Conservation (phyloP, 83 land plant species). For the Diphasiastrum complanatum region DNA sequence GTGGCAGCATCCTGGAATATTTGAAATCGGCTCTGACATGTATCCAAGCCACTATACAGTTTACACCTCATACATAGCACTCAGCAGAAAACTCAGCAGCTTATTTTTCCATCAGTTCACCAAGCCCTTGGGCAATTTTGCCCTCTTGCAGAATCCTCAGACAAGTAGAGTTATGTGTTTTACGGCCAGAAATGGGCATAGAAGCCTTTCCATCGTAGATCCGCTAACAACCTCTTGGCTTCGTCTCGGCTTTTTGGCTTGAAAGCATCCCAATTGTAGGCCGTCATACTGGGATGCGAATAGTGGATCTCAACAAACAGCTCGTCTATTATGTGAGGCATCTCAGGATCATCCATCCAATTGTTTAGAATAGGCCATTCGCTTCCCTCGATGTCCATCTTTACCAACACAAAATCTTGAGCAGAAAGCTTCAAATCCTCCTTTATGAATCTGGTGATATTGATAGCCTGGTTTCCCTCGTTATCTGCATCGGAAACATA, state of each 20-base stretch:
- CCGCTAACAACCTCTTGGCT: conserved; percentile 18
- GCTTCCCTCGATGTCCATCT: conserved; percentile 38
- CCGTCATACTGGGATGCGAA: conserved; percentile 18
- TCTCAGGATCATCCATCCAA: conserved; percentile 23
- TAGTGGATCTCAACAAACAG: conserved; percentile 36
- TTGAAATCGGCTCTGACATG: too few species aligned
- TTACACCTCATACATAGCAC: too few species aligned
- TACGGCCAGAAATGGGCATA: conserved; percentile 34
- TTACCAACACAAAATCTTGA: conserved; percentile 27
- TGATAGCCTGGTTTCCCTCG: neutral
- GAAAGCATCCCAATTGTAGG: conserved; percentile 3
- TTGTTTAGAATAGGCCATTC: conserved; percentile 31
- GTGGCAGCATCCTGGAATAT: too few species aligned
- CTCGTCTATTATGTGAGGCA: conserved; percentile 31
- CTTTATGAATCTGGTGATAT: conserved; percentile 31
- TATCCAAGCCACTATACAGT: too few species aligned
- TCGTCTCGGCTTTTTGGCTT: conserved; percentile 16
- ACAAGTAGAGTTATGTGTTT: too few species aligned
- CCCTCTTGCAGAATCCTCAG: too few species aligned
- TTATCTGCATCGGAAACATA: conserved; percentile 20
- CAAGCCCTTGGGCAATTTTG: too few species aligned
- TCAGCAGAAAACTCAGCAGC: too few species aligned
- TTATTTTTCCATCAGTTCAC: too few species aligned
- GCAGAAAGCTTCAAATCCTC: conserved; percentile 24
- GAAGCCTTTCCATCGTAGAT: conserved; percentile 26